Evolutionary conservation across 306 rosid species (phyloP).

Genomic region (Hippophae gyantsensis): DNA sequence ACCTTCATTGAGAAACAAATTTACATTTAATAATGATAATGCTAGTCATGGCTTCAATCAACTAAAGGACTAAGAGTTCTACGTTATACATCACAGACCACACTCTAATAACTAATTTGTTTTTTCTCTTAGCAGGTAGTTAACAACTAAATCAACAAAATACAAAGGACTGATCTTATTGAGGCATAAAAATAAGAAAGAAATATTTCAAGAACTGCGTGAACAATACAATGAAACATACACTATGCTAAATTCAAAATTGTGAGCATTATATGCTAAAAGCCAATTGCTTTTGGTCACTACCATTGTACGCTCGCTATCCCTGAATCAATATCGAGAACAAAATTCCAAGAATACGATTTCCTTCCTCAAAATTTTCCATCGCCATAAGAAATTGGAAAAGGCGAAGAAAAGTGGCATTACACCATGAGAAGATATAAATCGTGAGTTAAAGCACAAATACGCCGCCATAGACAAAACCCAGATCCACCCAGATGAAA

Average conservation of each 20-base stretch:
- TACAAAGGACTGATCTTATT: neutral
- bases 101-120: neutral
- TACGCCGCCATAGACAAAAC: slow-evolving; percentile 18
- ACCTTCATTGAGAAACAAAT: neutral
- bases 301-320: neutral
- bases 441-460: slow-evolving; percentile 1
- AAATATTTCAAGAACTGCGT: neutral
- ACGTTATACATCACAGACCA: neutral
- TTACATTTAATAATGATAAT: neutral
- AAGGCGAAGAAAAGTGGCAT: neutral
- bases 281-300: neutral
- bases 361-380: neutral
- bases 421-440: slow-evolving; percentile 13
- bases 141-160: neutral
- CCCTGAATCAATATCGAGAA: neutral
- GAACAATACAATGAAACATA: neutral
- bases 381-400: neutral
- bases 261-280: neutral
- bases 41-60: neutral
- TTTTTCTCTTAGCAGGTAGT: neutral
- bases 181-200: neutral
- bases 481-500: slow-evolving; percentile 24
- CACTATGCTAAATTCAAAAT: neutral
- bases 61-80: neutral
- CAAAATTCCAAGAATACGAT: too few relatives aligned